Evolutionary conservation across 2,329 filamentous ascomycete genomes (phyloP).

Genomic region (Fusarium devonianum): DNA sequence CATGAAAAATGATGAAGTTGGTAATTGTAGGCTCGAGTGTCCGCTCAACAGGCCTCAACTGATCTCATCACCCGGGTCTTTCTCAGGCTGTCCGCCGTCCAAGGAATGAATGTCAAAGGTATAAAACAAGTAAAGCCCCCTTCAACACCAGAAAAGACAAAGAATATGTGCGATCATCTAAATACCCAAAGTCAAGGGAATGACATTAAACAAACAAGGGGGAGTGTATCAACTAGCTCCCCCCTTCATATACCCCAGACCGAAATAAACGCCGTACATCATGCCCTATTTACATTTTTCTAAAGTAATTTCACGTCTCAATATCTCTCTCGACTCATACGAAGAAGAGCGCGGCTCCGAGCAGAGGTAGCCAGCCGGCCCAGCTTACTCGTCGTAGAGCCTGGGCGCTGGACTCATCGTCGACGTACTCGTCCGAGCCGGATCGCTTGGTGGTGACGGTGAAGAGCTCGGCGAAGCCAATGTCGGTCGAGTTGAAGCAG

Average conservation of each 20-base stretch:
- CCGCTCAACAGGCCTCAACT: not conserved
- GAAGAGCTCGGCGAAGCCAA: constrained; percentile 81
- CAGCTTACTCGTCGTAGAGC: constrained; percentile 35
- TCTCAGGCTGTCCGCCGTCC: too few species aligned
- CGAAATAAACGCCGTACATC: constrained; percentile 36
- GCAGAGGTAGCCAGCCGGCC: constrained; percentile 53
- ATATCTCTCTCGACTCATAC: constrained; percentile 10
- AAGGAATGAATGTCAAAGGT: constrained; percentile 11
- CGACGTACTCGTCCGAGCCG: constrained; percentile 45
- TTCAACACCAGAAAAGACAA: constrained; percentile 36
- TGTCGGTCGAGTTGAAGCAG: constrained; percentile 85
- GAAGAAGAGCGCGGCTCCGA: constrained; percentile 49
- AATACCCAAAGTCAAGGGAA: constrained; percentile 2
- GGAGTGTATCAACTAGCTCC: too few species aligned
- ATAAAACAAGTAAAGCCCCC: constrained; percentile 20
- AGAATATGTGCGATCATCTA: constrained; percentile 27
- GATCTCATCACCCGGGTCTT: too few species aligned
- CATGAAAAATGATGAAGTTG: not conserved
- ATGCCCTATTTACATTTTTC: constrained; percentile 40
- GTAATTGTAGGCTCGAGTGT: constrained; percentile 13
- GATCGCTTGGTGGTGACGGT: constrained; percentile 63
- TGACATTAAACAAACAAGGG: constrained; percentile 14
- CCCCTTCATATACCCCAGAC: not conserved
- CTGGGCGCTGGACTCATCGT: constrained; percentile 41
- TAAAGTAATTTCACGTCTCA: too few species aligned